Conservation (phyloP, 352 stramenopile genomes). For the Plasmopara viticola region DNA sequence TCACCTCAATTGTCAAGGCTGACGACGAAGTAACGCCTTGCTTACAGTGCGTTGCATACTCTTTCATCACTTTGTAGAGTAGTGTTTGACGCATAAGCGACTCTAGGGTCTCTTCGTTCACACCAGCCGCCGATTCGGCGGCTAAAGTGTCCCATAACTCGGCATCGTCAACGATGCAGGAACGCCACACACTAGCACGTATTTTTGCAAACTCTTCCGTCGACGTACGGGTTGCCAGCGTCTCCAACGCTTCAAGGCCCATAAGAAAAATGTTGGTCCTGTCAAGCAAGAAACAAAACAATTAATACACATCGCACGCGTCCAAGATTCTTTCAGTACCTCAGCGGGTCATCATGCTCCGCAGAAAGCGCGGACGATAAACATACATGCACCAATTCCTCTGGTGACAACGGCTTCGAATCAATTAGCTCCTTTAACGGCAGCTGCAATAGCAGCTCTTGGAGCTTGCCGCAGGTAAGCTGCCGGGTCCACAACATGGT, state of each 20-base stretch:
- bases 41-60: constrained; percentile 30
- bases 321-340: constrained; percentile 17
- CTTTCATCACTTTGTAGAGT: constrained; percentile 53
- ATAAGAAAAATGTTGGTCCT: constrained; percentile 69
- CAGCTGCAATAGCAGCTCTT: constrained; percentile 57
- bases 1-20: constrained; percentile 51
- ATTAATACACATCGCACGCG: neutral
- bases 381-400: constrained; percentile 43
- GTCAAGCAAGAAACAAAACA: constrained; percentile 1
- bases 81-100: constrained; percentile 63
- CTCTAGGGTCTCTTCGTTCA: constrained; percentile 64
- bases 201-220: constrained; percentile 41
- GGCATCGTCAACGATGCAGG: constrained; percentile 45
- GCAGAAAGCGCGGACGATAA: constrained; percentile 40
- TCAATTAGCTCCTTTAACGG: constrained; percentile 36
- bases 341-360: constrained; percentile 43
- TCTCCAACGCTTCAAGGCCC: constrained; percentile 62
- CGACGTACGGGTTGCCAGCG: constrained; percentile 25
- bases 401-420: constrained; percentile 29
- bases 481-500: constrained; percentile 14
- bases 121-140: constrained; percentile 38
- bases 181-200: constrained; percentile 44
- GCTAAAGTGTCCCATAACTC: constrained; percentile 55
- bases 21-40: constrained; percentile 7
- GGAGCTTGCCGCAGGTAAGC: constrained; percentile 48